These are phyloP conservation scores for Globisporangium yorkense DNA, from an alignment of 352 stramenopile genomes.

Conservation along the genomic window DNA sequence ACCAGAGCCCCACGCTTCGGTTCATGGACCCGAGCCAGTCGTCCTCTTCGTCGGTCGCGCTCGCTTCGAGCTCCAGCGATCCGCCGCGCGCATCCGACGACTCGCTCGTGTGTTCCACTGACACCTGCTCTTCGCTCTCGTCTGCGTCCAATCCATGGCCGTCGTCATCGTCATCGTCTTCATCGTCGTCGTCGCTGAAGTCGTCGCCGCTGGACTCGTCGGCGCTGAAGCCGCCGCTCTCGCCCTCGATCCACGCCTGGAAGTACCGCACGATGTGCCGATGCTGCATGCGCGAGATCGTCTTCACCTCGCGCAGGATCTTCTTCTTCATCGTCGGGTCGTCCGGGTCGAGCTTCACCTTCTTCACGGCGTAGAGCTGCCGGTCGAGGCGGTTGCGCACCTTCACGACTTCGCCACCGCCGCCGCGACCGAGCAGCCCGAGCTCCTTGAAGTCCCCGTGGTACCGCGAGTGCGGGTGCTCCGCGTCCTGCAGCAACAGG, in stretches of 20 bases:
- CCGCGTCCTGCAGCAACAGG: constrained; percentile 17
- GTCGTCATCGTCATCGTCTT: constrained; percentile 24
- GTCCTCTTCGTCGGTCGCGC: constrained; percentile 51
- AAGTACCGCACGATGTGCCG: constrained; percentile 96
- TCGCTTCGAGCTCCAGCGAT: constrained; percentile 21
- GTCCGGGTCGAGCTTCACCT: constrained; percentile 78
- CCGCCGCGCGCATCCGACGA: constrained; percentile 33
- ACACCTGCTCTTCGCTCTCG: constrained; percentile 29
- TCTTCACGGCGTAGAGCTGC: constrained; percentile 85
- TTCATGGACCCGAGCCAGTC: constrained; percentile 76
- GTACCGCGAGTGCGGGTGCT: constrained; percentile 72
- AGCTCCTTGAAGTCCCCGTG: constrained; percentile 84
- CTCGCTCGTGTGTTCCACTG: constrained; percentile 10
- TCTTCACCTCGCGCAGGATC: constrained; percentile 93
- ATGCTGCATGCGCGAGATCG: constrained; percentile 95
- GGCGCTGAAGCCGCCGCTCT: constrained; percentile 37
- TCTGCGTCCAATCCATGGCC: constrained; percentile 21
- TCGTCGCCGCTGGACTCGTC: constrained; percentile 34
- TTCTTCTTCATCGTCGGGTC: constrained; percentile 94
- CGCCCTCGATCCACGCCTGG: constrained; percentile 85
- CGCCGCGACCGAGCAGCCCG: constrained; percentile 71
- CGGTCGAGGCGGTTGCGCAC: constrained; percentile 77
- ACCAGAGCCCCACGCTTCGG: constrained; percentile 56
- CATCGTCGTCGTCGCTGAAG: constrained; percentile 18
- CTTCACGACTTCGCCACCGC: constrained; percentile 81